A percentile compares a stretch with the other conserved stretches of the same genome.
phyloP scores from a whole-genome alignment of 306 rosid species.

The Vigna reflexopilosa region DNA sequence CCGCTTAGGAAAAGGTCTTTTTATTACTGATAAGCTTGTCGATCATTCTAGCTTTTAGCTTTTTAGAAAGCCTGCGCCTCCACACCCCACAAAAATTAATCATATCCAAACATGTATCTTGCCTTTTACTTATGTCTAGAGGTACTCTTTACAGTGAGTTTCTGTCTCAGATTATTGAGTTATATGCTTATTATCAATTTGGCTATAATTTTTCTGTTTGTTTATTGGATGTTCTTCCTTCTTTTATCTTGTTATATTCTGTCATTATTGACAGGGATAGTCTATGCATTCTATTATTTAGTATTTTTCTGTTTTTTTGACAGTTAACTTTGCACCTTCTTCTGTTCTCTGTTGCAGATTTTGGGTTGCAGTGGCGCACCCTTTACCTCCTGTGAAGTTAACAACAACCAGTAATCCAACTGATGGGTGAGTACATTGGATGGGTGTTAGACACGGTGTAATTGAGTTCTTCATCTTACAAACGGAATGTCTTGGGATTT shows the following conservation, averaged over 20 bases:
- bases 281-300: conserved; percentile 18
- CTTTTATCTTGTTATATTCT: conserved; percentile 10
- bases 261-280: neutral
- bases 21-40: neutral
- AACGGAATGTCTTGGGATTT: conserved; percentile 27
- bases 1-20: neutral
- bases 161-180: conserved; percentile 24
- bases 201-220: conserved; percentile 21
- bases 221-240: neutral
- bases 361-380: conserved; percentile 71
- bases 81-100: neutral
- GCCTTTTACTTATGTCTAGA: neutral
- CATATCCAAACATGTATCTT: neutral
- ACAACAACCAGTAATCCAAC: conserved; percentile 57
- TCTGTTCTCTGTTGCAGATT: conserved; percentile 63
- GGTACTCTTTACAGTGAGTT: conserved; percentile 20
- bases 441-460: conserved; percentile 30
- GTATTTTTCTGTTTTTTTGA: conserved; percentile 26
- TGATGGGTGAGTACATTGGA: conserved; percentile 69
- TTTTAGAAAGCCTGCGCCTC: neutral
- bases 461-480: conserved; percentile 1
- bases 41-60: conserved; percentile 4
- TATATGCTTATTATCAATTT: conserved; percentile 18
- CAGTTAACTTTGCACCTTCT: conserved; percentile 20
- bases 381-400: conserved; percentile 81